Percentiles rank a stretch among this genome's conserved stretches.
phyloP scores from a whole-genome alignment of 345 rosid species.

The Citrus unshiu region DNA sequence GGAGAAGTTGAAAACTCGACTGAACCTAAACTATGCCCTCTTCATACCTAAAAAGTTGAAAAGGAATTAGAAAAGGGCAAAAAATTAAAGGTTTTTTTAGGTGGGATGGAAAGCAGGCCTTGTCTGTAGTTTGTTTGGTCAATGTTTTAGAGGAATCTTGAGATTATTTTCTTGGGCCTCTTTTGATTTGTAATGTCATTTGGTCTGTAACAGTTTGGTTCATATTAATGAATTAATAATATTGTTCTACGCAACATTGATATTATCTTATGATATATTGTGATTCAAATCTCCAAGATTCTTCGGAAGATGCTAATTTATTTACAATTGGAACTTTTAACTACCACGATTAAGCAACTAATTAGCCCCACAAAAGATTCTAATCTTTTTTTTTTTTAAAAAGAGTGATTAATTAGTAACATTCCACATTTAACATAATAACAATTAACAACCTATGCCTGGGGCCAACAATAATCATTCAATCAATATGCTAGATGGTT shows the following conservation, averaged over 20 bases:
- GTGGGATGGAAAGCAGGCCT: constrained; percentile 25
- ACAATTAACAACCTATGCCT: too few species aligned
- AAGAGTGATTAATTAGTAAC: neutral
- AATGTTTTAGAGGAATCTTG: constrained; percentile 28
- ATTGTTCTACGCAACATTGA: neutral
- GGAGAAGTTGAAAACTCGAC: constrained; percentile 23
- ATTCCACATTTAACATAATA: neutral
- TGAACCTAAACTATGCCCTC: constrained; percentile 1
- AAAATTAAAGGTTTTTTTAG: constrained; percentile 8
- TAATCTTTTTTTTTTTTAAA: neutral
- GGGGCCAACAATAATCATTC: neutral
- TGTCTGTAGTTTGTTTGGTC: constrained; percentile 13
- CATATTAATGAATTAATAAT: neutral
- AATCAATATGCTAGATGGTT: neutral
- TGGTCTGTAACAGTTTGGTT: constrained; percentile 5
- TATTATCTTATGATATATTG: neutral
- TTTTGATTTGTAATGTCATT: constrained; percentile 15
- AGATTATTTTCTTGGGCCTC: constrained; percentile 14
- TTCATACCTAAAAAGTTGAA: constrained; percentile 9
- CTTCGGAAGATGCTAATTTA: neutral
- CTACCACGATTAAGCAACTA: neutral
- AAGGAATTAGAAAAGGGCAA: neutral
- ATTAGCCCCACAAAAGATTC: constrained; percentile 13
- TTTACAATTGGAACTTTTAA: neutral
- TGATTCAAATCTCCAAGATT: neutral